Conservation (phyloP, 2,329 filamentous ascomycete genomes). For the Aspergillus oerlinghausenensis region DNA sequence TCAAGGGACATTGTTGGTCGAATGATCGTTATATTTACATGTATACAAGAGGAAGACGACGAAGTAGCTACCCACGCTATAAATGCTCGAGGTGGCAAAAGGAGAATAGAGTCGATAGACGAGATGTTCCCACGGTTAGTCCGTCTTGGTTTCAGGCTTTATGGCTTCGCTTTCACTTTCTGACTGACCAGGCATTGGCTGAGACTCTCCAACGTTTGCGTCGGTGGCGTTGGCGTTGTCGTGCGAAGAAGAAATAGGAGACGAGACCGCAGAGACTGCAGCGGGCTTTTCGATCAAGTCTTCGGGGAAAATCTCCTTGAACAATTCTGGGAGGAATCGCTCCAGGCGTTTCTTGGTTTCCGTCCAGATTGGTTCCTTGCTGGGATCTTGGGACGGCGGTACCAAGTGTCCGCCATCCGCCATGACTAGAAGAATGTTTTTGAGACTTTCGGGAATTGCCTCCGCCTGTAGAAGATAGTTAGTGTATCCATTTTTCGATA, state of each 20-base stretch:
- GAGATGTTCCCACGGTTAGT: neutral
- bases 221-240: constrained; percentile 9
- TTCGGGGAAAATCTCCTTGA: constrained; percentile 55
- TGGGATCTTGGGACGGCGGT: constrained; percentile 53
- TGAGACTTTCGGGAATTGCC: constrained; percentile 89
- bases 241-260: constrained; percentile 10
- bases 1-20: neutral
- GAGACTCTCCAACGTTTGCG: constrained; percentile 6
- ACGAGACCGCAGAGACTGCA: constrained; percentile 13
- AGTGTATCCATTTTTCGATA: constrained; percentile 9
- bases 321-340: constrained; percentile 56
- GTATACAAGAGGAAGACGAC: constrained; percentile 1
- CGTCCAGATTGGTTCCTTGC: constrained; percentile 53
- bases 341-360: constrained; percentile 59
- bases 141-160: neutral
- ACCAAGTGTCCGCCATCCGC: constrained; percentile 80
- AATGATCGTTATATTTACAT: constrained; percentile 7
- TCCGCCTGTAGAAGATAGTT: constrained; percentile 61
- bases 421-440: constrained; percentile 96
- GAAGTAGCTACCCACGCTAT: constrained; percentile 10
- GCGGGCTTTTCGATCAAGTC: constrained; percentile 17
- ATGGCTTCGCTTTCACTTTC: neutral
- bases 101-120: neutral
- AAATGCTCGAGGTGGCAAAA: constrained; percentile 11
- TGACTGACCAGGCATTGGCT: neutral